Evolutionary conservation across 768 basidiomycete species (phyloP).

Genomic region (Gymnopilus junonius): DNA sequence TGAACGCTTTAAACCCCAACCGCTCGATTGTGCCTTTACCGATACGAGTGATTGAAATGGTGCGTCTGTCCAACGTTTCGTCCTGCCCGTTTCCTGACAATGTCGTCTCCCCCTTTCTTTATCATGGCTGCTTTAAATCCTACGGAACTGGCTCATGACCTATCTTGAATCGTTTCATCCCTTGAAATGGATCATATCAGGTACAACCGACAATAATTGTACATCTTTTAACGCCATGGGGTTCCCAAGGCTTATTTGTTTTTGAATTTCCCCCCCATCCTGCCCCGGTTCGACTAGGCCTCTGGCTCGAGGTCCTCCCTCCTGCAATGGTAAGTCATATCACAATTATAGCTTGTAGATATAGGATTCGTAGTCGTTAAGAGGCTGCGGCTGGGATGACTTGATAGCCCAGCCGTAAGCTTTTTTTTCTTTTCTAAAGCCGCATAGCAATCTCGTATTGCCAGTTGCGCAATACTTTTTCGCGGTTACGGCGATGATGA

Average conservation of each 20-base stretch:
- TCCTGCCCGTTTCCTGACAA: background rate
- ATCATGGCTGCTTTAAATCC: background rate
- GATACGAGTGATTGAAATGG: background rate
- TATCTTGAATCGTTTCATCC: background rate
- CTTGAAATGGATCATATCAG: background rate
- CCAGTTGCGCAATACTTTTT: background rate
- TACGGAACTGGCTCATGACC: background rate
- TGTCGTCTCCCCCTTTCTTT: background rate
- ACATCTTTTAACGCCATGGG: background rate
- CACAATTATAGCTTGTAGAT: background rate
- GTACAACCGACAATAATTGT: background rate
- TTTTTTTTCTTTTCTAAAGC: background rate
- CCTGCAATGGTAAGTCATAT: background rate
- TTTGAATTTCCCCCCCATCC: no score
- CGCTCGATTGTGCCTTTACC: background rate
- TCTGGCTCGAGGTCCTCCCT: background rate
- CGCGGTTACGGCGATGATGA: background rate
- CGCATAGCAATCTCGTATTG: background rate
- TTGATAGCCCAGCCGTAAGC: background rate
- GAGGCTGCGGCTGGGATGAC: background rate
- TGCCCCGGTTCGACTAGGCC: background rate
- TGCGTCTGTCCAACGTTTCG: background rate
- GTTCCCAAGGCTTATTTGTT: background rate
- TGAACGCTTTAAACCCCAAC: background rate
- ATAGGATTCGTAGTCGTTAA: background rate